A percentile compares a stretch with the other conserved stretches of the same genome.
Evolutionary conservation across 176 grass and related monocot genomes (phyloP).

Genomic region (Eremochloa ophiuroides): DNA sequence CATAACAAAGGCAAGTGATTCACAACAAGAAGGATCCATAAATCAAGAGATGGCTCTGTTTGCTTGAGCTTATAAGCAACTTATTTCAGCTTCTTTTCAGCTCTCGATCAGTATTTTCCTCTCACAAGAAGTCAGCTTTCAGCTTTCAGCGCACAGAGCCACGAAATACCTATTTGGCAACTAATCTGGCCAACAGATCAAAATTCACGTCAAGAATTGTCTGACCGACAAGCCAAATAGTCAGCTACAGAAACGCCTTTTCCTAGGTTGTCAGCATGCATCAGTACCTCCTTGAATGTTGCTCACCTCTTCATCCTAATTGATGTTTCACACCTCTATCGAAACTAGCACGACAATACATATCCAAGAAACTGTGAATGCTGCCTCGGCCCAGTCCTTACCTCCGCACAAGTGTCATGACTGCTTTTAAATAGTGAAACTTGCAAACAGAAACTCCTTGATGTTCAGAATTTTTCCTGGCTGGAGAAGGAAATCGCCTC

Average conservation of each 20-base stretch:
- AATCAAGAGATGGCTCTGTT: background rate
- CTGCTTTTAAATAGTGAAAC: slow-evolving; percentile 44
- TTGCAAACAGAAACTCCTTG: slow-evolving; percentile 51
- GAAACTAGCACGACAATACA: slow-evolving; percentile 17
- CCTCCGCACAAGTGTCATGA: slow-evolving; percentile 40
- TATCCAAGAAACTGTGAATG: slow-evolving; percentile 17
- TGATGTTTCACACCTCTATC: slow-evolving; percentile 1
- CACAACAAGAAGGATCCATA: background rate
- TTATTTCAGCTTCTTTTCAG: no score
- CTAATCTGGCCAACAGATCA: background rate
- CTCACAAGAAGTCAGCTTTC: no score
- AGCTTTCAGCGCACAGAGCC: no score
- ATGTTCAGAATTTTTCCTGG: slow-evolving; percentile 44
- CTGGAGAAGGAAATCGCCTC: slow-evolving; percentile 40
- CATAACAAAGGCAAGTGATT: background rate
- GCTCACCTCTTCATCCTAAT: slow-evolving; percentile 2
- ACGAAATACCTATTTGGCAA: background rate
- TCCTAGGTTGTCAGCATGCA: background rate
- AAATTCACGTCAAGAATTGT: background rate
- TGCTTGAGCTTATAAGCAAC: no score
- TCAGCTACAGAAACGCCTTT: background rate
- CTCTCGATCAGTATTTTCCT: no score
- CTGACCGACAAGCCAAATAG: background rate
- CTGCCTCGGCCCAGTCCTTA: slow-evolving; percentile 20
- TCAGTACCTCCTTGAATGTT: slow-evolving; percentile 6